Evolutionary conservation across 2,329 filamentous ascomycete species (phyloP).

Genomic region (Trichophyton rubrum): DNA sequence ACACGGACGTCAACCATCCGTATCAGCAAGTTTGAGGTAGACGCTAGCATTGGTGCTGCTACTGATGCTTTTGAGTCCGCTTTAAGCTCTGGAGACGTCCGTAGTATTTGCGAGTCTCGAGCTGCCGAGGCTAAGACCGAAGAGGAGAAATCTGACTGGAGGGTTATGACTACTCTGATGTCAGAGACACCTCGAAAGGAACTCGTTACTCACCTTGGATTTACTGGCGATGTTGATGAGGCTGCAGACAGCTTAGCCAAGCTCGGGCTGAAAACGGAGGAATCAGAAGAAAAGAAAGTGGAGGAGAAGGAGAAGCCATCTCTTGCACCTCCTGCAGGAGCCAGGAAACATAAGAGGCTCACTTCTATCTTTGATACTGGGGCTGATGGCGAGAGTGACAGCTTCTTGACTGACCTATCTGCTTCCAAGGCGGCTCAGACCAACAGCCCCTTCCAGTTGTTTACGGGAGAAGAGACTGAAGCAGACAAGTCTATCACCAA

Average conservation of each 20-base stretch:
- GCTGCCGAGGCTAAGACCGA: conserved; percentile 64
- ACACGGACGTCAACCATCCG: conserved; percentile 61
- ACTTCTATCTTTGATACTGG: conserved; percentile 71
- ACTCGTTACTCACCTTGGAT: conserved; percentile 82
- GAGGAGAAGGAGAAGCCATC: conserved; percentile 18
- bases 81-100: conserved; percentile 63
- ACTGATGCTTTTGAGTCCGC: conserved; percentile 80
- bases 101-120: conserved; percentile 66
- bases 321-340: conserved; percentile 25
- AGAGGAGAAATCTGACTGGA: conserved; percentile 93
- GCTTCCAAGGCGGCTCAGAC: conserved; percentile 86
- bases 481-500: conserved; percentile 79
- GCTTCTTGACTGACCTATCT: conserved; percentile 72
- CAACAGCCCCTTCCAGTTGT: conserved; percentile 85
- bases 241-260: conserved; percentile 32
- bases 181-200: conserved; percentile 73
- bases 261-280: conserved; percentile 29
- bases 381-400: conserved; percentile 66
- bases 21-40: conserved; percentile 79
- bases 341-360: conserved; percentile 49
- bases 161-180: conserved; percentile 78
- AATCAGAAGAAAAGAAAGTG: conserved; percentile 28
- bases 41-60: conserved; percentile 69
- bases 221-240: conserved; percentile 50
- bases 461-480: conserved; percentile 67